Conservation (phyloP, 225 moss, liverwort and hornwort species). For the Marchantia paleacea region DNA sequence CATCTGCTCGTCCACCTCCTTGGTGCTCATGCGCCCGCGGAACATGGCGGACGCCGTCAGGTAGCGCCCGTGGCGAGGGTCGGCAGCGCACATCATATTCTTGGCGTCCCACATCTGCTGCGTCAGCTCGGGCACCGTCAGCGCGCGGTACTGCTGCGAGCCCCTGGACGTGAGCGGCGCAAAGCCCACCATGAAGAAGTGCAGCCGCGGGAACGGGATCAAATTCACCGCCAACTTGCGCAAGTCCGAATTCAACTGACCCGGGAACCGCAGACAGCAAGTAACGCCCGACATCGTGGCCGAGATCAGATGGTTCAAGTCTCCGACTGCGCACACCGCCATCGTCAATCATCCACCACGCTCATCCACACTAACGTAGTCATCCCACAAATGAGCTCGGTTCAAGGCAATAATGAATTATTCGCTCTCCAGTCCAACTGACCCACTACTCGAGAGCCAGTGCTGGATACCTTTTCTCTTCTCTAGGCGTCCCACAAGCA, state of each 20-base stretch:
- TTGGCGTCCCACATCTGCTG: constrained; percentile 52
- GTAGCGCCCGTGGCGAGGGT: constrained; percentile 44
- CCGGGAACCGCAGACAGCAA: constrained; percentile 42
- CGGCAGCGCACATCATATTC: constrained; percentile 48
- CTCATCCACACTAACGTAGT: too few relatives aligned
- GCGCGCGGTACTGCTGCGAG: constrained; percentile 40
- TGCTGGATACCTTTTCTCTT: too few relatives aligned
- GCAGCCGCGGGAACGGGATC: constrained; percentile 41
- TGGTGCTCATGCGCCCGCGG: constrained; percentile 40
- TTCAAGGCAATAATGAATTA: too few relatives aligned
- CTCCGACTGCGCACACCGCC: constrained; percentile 44
- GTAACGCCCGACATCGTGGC: constrained; percentile 48
- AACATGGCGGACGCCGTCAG: constrained; percentile 46
- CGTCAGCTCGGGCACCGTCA: constrained; percentile 42
- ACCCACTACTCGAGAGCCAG: too few relatives aligned
- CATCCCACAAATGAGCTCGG: too few relatives aligned
- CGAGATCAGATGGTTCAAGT: constrained; percentile 41
- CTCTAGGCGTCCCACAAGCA: too few relatives aligned
- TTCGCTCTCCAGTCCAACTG: too few relatives aligned
- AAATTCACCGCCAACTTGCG: constrained; percentile 43
- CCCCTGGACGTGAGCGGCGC: constrained; percentile 43
- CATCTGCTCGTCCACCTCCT: constrained; percentile 48
- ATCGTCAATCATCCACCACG: not conserved
- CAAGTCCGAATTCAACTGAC: constrained; percentile 43
- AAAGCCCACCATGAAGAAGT: constrained; percentile 46